Base-by-base conservation (phyloP, 129 eudicot species). In the Tagetes erecta region DNA sequence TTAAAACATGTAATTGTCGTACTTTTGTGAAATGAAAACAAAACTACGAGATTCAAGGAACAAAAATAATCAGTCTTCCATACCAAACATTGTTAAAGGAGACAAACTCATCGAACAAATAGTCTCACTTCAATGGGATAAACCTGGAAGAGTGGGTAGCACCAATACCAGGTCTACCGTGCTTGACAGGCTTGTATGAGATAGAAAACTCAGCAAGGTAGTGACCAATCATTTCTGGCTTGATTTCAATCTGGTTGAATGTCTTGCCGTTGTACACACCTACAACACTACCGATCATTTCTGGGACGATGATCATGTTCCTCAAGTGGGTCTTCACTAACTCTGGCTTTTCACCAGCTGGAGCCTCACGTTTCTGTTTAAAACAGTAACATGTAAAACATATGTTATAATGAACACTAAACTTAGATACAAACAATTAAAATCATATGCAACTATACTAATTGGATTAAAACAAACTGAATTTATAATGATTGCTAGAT, bases 161-260 rank as follows among this genome's bases (percentile, higher is more conserved):
- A 89, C 98, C 98, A 83, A 92, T 92, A 89, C 98, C 98, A 0
- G 98, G 98, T 73, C 98, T 86, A 55, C 98, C 98, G 67, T 92
- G 98, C 96, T 89, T 92, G 9, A 92, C 98, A 1, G 98, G 98
- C 86, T 92, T 92, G 95, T 92, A 92, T 8, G 95, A 87, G 55
- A 92, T 89, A 0, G 98, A 92, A 68, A 89, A 92, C 64, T 92
- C 98, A 8, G 96, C 98, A 75, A 92, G 89, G 70, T 92, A 92
- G 72, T 87, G 96, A 0, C 98, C 96, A 65, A 92, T 92, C 98
- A 92, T 92, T 37, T 92, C 98, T 0, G 96, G 98, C 87, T 92
- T 92, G 69, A 92, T 89, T 68, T 92, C 98, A 84, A 92, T 86
- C 76, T 89, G 92, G 35, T 92, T 92, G 84, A 92, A 92, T 3